Percentiles rank a stretch among this genome's conserved stretches.
These are phyloP conservation scores for Plasmodium relictum DNA, from an alignment of 169 alveolate species.

Conservation along the genomic window DNA sequence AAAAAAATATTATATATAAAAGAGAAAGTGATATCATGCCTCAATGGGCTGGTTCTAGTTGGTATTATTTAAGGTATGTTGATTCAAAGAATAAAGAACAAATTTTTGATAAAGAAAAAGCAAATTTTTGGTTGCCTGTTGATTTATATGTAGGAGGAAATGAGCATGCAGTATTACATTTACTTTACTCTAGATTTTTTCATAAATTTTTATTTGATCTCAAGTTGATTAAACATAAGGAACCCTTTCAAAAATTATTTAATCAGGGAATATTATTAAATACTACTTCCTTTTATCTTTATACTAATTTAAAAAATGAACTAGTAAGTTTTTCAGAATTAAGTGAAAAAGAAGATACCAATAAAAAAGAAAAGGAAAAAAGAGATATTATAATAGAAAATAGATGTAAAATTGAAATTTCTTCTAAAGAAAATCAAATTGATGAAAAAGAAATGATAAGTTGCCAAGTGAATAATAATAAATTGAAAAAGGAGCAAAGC, in stretches of 20 bases:
- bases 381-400: not conserved
- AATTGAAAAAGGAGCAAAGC: not conserved
- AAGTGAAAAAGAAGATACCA: not conserved
- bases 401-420: not conserved
- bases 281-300: slow-evolving; percentile 74
- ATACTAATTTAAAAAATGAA: slow-evolving; percentile 38
- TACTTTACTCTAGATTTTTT: slow-evolving; percentile 93
- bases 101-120: slow-evolving; percentile 77
- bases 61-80: slow-evolving; percentile 92
- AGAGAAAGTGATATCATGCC: slow-evolving; percentile 93
- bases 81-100: slow-evolving; percentile 85
- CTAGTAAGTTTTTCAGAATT: slow-evolving; percentile 21
- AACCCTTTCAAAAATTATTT: slow-evolving; percentile 91
- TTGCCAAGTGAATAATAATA: not conserved
- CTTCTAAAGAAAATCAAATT: not conserved
- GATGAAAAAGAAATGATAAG: not conserved
- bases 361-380: not conserved
- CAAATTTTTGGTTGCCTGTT: slow-evolving; percentile 93
- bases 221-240: slow-evolving; percentile 83
- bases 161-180: slow-evolving; percentile 95
- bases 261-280: slow-evolving; percentile 91
- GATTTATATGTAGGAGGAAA: slow-evolving; percentile 95
- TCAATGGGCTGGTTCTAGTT: slow-evolving; percentile 95
- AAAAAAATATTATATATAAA: slow-evolving; percentile 68
- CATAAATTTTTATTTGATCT: slow-evolving; percentile 91